Evolutionary conservation across 2,329 filamentous ascomycete species (phyloP).

Genomic region (Cytospora piceicola): DNA sequence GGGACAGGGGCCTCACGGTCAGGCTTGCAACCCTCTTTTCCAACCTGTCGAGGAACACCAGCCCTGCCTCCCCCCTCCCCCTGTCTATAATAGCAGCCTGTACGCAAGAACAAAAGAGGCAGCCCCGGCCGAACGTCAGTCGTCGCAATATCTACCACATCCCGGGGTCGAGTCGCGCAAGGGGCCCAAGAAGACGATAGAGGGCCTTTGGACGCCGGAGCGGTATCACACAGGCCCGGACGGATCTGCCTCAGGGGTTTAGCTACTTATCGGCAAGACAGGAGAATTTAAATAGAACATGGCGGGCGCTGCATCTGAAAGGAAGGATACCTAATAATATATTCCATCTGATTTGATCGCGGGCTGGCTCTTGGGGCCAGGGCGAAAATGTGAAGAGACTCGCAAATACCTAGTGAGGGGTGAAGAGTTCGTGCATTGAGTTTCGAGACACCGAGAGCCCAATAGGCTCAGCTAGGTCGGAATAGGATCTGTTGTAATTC

Average conservation of each 20-base stretch:
- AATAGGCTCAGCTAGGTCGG: too few species aligned
- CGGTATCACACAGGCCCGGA: background rate
- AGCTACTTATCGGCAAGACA: constrained; percentile 6
- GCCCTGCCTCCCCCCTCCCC: background rate
- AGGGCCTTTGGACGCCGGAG: background rate
- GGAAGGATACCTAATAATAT: constrained; percentile 17
- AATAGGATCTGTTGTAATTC: too few species aligned
- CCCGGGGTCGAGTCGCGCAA: background rate
- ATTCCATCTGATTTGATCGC: background rate
- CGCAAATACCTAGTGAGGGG: too few species aligned
- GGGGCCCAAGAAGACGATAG: background rate
- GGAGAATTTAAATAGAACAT: constrained; percentile 6
- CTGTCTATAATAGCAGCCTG: background rate
- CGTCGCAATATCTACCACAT: background rate
- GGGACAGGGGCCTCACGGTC: background rate
- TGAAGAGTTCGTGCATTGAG: too few species aligned
- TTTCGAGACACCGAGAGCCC: too few species aligned
- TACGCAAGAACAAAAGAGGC: background rate
- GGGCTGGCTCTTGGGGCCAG: too few species aligned
- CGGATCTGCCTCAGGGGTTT: background rate
- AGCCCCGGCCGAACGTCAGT: background rate
- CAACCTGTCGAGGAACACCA: background rate
- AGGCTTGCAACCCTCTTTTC: background rate
- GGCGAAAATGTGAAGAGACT: too few species aligned
- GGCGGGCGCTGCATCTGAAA: constrained; percentile 18